These are phyloP conservation scores for Cordyceps cateniannulata DNA, from an alignment of 2,329 filamentous ascomycete species.

Conservation along the genomic window DNA sequence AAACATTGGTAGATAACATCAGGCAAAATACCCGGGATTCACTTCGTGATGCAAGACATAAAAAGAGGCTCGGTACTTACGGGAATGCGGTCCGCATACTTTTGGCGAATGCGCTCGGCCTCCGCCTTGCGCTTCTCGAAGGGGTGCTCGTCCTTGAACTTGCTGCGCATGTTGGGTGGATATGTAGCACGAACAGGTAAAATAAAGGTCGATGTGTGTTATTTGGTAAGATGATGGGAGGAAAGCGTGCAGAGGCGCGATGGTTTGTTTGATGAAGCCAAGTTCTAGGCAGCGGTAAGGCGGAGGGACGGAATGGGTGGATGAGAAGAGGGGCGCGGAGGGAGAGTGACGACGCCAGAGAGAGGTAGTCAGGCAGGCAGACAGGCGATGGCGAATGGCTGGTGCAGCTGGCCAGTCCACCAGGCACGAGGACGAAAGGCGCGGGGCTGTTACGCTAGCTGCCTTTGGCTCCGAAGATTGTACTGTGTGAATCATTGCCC, in stretches of 20 bases:
- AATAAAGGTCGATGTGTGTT: background rate
- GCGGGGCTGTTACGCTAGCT: slow-evolving; percentile 20
- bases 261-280: slow-evolving; percentile 7
- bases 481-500: slow-evolving; percentile 6
- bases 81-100: slow-evolving; percentile 96
- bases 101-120: slow-evolving; percentile 97
- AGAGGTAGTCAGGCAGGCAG: slow-evolving; percentile 16
- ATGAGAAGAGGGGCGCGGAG: slow-evolving; percentile 18
- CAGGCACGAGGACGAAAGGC: slow-evolving; percentile 13
- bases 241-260: background rate
- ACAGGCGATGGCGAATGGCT: background rate
- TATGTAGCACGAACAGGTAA: slow-evolving; percentile 13
- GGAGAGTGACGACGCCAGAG: slow-evolving; percentile 13
- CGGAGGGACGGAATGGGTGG: slow-evolving; percentile 22
- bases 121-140: slow-evolving; percentile 99
- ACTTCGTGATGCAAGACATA: background rate
- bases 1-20: background rate
- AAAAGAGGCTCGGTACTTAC: slow-evolving; percentile 52
- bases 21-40: slow-evolving; percentile 5
- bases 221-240: background rate
- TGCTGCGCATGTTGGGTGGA: slow-evolving; percentile 76
- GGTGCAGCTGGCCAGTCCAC: background rate
- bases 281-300: slow-evolving; percentile 18
- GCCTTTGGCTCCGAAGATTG: background rate
- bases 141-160: slow-evolving; percentile 99